Evolutionary conservation across 257 asterid species (phyloP), one percentile per base, ranked within the genome.

Genomic region (Ligustrum vulgare): DNA sequence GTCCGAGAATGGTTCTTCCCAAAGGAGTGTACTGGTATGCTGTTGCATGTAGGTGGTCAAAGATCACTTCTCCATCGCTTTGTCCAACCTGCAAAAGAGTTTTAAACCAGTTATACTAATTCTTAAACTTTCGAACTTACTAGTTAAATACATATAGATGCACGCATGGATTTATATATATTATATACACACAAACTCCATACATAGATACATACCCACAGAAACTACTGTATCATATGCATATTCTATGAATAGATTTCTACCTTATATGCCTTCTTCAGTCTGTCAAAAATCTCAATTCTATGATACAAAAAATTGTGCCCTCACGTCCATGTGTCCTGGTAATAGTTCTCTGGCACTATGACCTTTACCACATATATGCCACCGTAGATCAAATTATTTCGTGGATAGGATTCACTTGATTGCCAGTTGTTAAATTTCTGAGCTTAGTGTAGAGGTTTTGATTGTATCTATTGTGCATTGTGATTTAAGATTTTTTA

Each of bases 1-100:
- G 67, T 60, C 67, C 67, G 3, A 60, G 67, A 25, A 60, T 60
- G 69, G 98, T 91, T 84, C 97, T 84, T 35, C 96, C 98, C 64
- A 93, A 82, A 72, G 98, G 96, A 3, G 97, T 78, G 73, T 89
- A 85, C 86, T 93, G 98, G 91, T 88, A 93, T 67, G 98, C 98
- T 82, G 97, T 91, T 67, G 98, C 89, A 82, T 93, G 98, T 34
- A 93, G 76, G 75, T 93, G 98, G 81, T 93, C 98, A 74, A 93
- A 93, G 73, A 93, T 87, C 70, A 93, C 98, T 81, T 93, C 98
- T 80, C 88, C 92, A 0, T 60, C 35, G 7, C 67, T 60, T 60
- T 18, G 88, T 84, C 77, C 91, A 95, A 49, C 89, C 87, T 89
- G 87, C 97, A 1, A 91, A 10, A 72, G 62, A 33, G 72, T 20